Percentiles rank a stretch among this genome's conserved stretches.
phyloP scores from a whole-genome alignment of 2,329 filamentous ascomycete genomes.

The Celoporthe dispersa region DNA sequence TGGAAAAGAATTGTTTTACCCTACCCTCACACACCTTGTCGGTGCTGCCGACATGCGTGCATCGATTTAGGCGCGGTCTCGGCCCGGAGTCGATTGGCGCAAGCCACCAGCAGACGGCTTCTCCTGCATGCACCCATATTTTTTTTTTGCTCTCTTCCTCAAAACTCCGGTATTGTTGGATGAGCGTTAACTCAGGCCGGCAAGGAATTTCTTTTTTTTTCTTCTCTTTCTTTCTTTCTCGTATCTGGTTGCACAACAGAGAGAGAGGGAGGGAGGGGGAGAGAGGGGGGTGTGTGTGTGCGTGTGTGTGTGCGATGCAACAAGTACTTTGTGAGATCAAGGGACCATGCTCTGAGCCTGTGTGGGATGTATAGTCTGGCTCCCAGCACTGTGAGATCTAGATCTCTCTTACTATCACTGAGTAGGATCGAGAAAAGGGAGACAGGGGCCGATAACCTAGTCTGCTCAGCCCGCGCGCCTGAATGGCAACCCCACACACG shows the following conservation, averaged over 20 bases:
- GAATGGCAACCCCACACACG: neutral
- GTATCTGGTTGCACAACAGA: neutral
- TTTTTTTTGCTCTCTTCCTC: neutral
- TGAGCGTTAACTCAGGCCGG: neutral
- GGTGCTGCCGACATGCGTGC: conserved; percentile 5
- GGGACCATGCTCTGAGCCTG: neutral
- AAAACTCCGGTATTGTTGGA: neutral
- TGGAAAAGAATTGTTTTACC: neutral
- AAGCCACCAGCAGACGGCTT: neutral
- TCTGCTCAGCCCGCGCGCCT: neutral
- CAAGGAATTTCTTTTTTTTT: neutral
- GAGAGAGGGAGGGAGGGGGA: too few species aligned
- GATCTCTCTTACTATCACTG: neutral
- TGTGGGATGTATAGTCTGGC: neutral
- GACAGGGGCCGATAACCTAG: neutral
- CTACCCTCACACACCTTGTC: neutral
- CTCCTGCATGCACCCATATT: neutral
- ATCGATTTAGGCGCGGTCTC: neutral
- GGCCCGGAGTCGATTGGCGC: conserved; percentile 1
- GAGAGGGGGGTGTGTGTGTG: neutral
- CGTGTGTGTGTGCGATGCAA: neutral
- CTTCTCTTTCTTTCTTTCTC: too few species aligned
- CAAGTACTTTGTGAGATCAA: neutral
- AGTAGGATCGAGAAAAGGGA: neutral
- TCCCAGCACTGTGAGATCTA: neutral